phyloP scores from a whole-genome alignment of 371 early-diverging fungal genomes.

The Capniomyces stellatus region DNA sequence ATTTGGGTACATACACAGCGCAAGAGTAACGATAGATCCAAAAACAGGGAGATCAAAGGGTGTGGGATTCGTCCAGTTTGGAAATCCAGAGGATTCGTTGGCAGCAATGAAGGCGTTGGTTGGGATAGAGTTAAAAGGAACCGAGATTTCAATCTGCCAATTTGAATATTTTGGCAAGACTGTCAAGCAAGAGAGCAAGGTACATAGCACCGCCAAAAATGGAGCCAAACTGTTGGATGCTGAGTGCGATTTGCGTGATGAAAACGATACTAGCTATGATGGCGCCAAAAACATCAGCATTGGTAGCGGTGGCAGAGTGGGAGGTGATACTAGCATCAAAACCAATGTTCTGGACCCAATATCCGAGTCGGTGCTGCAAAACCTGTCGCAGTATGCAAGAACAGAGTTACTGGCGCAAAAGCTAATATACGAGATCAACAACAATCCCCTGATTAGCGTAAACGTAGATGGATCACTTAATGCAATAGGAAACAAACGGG shows the following conservation, averaged over 20 bases:
- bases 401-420: conserved; percentile 18
- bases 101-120: conserved; percentile 18
- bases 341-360: conserved; percentile 5
- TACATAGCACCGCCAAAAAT: background rate
- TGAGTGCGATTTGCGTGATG: too few species aligned
- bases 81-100: conserved; percentile 15
- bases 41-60: conserved; percentile 18
- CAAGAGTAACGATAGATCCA: conserved; percentile 24
- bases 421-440: conserved; percentile 11
- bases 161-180: conserved; percentile 21
- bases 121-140: conserved; percentile 24
- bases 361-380: conserved; percentile 14
- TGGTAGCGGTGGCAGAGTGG: too few species aligned
- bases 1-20: conserved; percentile 25
- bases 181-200: background rate
- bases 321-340: too few species aligned
- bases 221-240: background rate
- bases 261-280: too few species aligned
- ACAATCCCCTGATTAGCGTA: conserved; percentile 10
- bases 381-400: conserved; percentile 12
- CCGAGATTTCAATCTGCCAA: conserved; percentile 20
- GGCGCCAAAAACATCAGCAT: background rate
- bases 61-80: conserved; percentile 22
- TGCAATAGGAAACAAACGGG: conserved; percentile 4
- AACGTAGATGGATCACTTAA: background rate